Percentiles rank a stretch among this genome's conserved stretches.
Conservation (phyloP, 129 eudicot species). For the Deinandra increscens region DNA sequence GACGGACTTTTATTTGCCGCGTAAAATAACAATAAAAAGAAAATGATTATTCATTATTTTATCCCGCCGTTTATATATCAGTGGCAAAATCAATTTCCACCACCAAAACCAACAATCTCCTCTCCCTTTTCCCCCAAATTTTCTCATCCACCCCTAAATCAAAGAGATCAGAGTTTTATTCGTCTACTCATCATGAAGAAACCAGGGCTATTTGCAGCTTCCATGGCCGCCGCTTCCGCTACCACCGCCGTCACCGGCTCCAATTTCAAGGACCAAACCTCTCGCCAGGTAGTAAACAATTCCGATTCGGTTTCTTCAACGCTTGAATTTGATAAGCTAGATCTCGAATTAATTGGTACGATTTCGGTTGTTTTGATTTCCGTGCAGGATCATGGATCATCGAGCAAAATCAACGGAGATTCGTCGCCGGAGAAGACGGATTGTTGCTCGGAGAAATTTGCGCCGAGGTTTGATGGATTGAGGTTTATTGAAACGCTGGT, state of each 20-base stretch:
- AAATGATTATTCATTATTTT: conserved; percentile 9
- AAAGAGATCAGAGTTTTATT: neutral
- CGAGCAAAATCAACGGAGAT: conserved; percentile 28
- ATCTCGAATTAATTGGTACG: neutral
- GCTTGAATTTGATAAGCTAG: neutral
- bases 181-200: conserved; percentile 20
- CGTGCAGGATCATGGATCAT: conserved; percentile 30
- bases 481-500: conserved; percentile 84
- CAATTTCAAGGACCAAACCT: conserved; percentile 8
- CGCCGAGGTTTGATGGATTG: conserved; percentile 90
- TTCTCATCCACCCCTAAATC: neutral
- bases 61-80: neutral
- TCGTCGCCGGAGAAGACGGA: conserved; percentile 26
- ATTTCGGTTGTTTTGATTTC: neutral
- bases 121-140: neutral
- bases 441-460: conserved; percentile 61
- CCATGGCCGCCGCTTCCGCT: conserved; percentile 38
- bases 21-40: conserved; percentile 21
- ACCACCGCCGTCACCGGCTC: conserved; percentile 17
- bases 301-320: neutral
- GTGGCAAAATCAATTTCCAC: too few species aligned
- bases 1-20: conserved; percentile 38
- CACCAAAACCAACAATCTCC: neutral
- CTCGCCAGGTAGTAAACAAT: conserved; percentile 21
- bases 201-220: conserved; percentile 31